Percentiles rank a stretch among this genome's conserved stretches.
Conservation (phyloP, 345 rosid species). For the Camelina hispida region DNA sequence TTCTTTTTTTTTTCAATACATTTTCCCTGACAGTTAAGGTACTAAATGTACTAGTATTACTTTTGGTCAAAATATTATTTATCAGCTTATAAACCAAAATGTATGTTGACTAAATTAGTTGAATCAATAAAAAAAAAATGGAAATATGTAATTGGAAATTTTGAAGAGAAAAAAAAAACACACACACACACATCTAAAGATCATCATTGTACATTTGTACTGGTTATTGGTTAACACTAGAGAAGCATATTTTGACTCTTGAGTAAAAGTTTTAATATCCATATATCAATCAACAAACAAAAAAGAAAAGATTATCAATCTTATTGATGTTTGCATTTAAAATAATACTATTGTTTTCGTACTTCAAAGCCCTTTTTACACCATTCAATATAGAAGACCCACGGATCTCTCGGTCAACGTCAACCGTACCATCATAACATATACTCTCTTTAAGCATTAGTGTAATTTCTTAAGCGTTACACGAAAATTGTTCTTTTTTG, state of each 20-base stretch:
- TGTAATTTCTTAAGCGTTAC: not conserved
- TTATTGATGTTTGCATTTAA: constrained; percentile 22
- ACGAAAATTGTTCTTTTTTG: not conserved
- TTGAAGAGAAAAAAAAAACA: not conserved
- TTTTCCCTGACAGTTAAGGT: not conserved
- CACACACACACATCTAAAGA: not conserved
- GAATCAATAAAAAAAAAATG: not conserved
- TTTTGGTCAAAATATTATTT: not conserved
- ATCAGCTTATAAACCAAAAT: not conserved
- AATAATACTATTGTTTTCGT: constrained; percentile 25
- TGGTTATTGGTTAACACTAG: not conserved
- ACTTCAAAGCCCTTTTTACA: constrained; percentile 32
- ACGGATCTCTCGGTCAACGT: constrained; percentile 41
- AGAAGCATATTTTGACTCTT: constrained; percentile 12
- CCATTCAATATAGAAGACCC: constrained; percentile 34
- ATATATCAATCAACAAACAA: not conserved
- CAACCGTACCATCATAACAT: constrained; percentile 18
- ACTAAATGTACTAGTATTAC: not conserved
- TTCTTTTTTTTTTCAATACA: not conserved
- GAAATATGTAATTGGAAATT: not conserved
- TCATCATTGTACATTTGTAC: too few species aligned
- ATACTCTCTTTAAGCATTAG: not conserved
- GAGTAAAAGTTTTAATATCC: not conserved
- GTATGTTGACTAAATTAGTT: constrained; percentile 13
- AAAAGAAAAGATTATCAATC: not conserved